Base-by-base conservation (phyloP, 2,329 filamentous ascomycete genomes). In the Pseudocercospora vitis region DNA sequence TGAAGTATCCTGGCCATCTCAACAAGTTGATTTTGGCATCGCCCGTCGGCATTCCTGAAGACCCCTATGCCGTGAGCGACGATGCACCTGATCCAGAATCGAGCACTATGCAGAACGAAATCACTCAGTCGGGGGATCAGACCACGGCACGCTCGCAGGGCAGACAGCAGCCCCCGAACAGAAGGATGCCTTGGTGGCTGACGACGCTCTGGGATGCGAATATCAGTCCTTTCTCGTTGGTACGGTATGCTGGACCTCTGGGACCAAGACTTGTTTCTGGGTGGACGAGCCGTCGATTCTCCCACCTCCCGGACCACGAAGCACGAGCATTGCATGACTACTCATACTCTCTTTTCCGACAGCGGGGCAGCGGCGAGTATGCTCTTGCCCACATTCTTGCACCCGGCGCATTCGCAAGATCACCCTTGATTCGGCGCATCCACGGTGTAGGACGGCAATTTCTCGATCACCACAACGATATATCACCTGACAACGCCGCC, bases 21-120 rank as follows among this genome's bases (percentile, higher is more conserved):
- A 96, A 99, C 75, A 99, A 99, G 75, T 82, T 99, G 58, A 95
- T 99, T 59, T 81, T 99, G 24, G 94, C 90, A 0, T 96, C 90
- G 0, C 94, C 94, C 0, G 94, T 96, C 16, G 94, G 94, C 16
- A 88, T 99, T 6, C 94, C 94, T 1, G 91, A 95, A 68, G 90
- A 99, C 65, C 94, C 94, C 0, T 92, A 92, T 65, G 94, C 92
- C 3, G 84, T 94, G 54, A 85, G 82, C 61, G 86, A 89, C 8
- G 85, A 84, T 2, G 83, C 96, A 76, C 89, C 91, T 0, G 88
- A 92, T 48, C 87, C 88, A 1, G 76, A 79, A 29, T 82, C 85
- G 7, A 91, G 89, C 2, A 86, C 86, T 0, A 74, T 95, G 62
- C 81, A 81, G 37, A 87, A 85, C 66, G 91, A 96, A 63, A 88